These are phyloP conservation scores for Lecanicillium sp. DNA, from an alignment of 2,329 filamentous ascomycete genomes.

Conservation along the genomic window DNA sequence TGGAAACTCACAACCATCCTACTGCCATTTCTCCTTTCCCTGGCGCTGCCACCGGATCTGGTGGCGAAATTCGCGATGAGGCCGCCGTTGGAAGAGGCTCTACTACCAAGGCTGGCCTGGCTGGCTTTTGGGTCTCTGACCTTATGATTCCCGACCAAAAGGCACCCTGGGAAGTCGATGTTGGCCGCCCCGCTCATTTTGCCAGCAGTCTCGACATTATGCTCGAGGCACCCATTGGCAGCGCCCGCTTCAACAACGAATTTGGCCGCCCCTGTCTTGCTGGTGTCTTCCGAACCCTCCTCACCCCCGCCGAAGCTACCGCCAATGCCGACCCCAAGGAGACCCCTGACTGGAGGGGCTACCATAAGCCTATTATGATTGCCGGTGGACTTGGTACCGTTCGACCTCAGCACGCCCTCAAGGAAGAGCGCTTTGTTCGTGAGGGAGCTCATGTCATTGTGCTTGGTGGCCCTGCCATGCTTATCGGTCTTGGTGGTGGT, in stretches of 20 bases:
- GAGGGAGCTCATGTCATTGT: slow-evolving; percentile 89
- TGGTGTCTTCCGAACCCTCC: slow-evolving; percentile 86
- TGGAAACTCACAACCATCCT: slow-evolving; percentile 96
- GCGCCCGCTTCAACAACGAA: slow-evolving; percentile 94
- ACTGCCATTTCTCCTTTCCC: slow-evolving; percentile 91
- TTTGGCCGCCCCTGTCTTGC: slow-evolving; percentile 85
- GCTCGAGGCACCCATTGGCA: slow-evolving; percentile 93
- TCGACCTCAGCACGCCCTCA: slow-evolving; percentile 81
- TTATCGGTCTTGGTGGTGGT: slow-evolving; percentile 92
- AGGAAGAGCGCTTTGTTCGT: slow-evolving; percentile 69
- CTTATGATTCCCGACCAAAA: slow-evolving; percentile 77
- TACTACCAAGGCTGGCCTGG: slow-evolving; percentile 82
- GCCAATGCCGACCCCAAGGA: slow-evolving; percentile 35
- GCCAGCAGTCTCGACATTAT: slow-evolving; percentile 95
- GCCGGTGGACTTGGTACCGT: slow-evolving; percentile 93
- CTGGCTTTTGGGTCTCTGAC: slow-evolving; percentile 93
- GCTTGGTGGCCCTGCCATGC: slow-evolving; percentile 91
- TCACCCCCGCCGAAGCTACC: slow-evolving; percentile 48
- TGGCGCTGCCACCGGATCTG: slow-evolving; percentile 89
- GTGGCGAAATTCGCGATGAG: slow-evolving; percentile 93
- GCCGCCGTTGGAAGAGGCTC: slow-evolving; percentile 91
- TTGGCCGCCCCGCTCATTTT: slow-evolving; percentile 85
- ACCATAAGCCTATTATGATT: slow-evolving; percentile 98
- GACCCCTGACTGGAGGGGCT: slow-evolving; percentile 68
- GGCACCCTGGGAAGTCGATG: slow-evolving; percentile 84